Base-by-base conservation (phyloP, 2,329 filamentous ascomycete species). In the Trichoderma sp. region DNA sequence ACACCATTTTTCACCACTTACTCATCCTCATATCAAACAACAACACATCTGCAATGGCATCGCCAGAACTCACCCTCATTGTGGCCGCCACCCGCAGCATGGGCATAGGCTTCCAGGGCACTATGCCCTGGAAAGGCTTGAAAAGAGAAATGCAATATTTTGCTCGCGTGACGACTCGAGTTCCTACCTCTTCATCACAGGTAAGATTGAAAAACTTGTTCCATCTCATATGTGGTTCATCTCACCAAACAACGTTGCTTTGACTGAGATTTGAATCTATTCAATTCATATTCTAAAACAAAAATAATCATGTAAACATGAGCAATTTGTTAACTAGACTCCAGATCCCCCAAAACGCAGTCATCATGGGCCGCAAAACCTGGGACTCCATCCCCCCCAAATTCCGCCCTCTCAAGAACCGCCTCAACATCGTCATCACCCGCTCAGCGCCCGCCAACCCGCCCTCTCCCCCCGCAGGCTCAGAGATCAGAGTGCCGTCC, bases 341-440 rank as follows among this genome's bases (percentile, higher is more conserved):
- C 23, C 23, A 23, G 23, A 23, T 23, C 23, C 23, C 81, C 8
- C 71, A 83, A 75, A 95, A 95, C 80, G 92, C 93, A 20, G 93
- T 98, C 66, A 92, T 99, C 76, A 99, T 99, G 96, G 96, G 96
- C 73, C 92, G 96, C 78, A 98, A 97, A 82, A 99, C 96, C 0
- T 99, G 95, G 91, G 94, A 97, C 67, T 94, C 91, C 74, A 95
- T 99, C 73, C 95, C 96, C 2, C 79, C 85, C 7, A 87, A 86
- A 66, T 94, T 96, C 79, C 88, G 94, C 3, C 96, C 96, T 20
- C 86, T 99, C 39, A 91, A 89, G 73, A 92, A 90, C 73, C 86
- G 96, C 11, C 84, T 94, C 65, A 98, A 97, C 81, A 88, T 98
- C 53, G 88, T 98, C 74, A 85, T 99, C 75, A 92, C 90, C 73